Conservation (phyloP, 176 grass and related monocot genomes). For the barley (Hordeum vulgare) region DNA sequence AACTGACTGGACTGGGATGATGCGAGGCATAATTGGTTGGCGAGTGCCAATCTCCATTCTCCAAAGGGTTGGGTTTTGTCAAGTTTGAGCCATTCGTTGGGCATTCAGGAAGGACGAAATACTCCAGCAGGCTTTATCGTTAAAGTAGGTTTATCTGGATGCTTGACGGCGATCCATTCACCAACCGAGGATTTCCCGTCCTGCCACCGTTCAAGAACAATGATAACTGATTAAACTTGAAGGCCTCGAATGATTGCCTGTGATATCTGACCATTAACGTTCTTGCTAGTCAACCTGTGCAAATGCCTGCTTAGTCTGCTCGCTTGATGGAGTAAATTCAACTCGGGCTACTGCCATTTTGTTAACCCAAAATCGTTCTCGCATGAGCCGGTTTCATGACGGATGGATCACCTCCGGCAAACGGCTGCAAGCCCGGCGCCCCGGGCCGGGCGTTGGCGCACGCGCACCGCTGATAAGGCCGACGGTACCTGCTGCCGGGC, state of each 20-base stretch:
- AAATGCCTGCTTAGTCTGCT: background rate
- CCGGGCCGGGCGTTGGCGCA: background rate
- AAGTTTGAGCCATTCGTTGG: background rate
- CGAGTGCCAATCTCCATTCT: conserved; percentile 1
- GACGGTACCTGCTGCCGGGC: conserved; percentile 5
- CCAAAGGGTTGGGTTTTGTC: background rate
- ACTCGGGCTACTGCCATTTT: background rate
- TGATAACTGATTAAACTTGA: conserved; percentile 14
- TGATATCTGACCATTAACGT: background rate
- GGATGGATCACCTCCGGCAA: too few species aligned
- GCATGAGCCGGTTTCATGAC: too few species aligned
- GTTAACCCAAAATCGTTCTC: too few species aligned
- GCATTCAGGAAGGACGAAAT: conserved; percentile 1
- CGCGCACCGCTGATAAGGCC: background rate
- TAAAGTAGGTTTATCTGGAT: conserved; percentile 16
- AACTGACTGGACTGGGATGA: background rate
- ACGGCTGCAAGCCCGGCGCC: background rate
- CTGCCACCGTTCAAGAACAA: conserved; percentile 12
- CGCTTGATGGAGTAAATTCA: background rate
- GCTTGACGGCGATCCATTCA: conserved; percentile 9
- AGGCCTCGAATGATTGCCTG: background rate
- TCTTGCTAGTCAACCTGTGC: background rate
- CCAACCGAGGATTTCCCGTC: conserved; percentile 16
- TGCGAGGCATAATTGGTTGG: conserved; percentile 31
- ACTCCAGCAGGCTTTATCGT: conserved; percentile 9